A percentile compares a stretch with the other conserved stretches of the same genome.
phyloP scores from a whole-genome alignment of 75 land plant species.

The Picea glauca region DNA sequence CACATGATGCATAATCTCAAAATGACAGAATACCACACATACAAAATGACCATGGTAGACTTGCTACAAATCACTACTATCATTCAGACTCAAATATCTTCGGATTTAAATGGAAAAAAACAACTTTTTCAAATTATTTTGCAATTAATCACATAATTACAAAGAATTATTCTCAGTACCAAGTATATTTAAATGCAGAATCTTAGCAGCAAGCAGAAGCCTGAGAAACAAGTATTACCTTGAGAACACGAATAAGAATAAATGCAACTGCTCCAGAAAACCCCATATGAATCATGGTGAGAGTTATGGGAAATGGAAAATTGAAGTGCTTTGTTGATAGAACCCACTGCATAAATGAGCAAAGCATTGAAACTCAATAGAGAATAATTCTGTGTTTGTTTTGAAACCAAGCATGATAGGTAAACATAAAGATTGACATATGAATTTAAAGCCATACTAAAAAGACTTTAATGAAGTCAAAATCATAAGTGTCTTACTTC shows the following conservation, averaged over 20 bases:
- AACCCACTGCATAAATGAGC: conserved; percentile 71
- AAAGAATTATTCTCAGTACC: not conserved
- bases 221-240: conserved; percentile 37
- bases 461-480: too few species aligned
- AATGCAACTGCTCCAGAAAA: conserved; percentile 84
- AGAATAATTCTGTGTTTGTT: too few species aligned
- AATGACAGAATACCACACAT: too few species aligned
- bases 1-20: too few species aligned
- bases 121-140: not conserved
- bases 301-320: conserved; percentile 88
- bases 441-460: too few species aligned
- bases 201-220: not conserved
- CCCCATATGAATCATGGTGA: conserved; percentile 98
- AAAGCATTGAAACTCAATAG: not conserved
- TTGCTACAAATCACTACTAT: not conserved
- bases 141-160: not conserved
- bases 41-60: too few species aligned
- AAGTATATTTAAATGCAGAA: not conserved
- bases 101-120: not conserved
- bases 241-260: conserved; percentile 80
- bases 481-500: too few species aligned
- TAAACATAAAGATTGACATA: too few species aligned
- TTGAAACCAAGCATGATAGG: too few species aligned
- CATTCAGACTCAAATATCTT: not conserved
- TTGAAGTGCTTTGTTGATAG: conserved; percentile 87